Evolutionary conservation across 768 basidiomycete species (phyloP), one percentile per base, ranked within the genome.

Genomic region (Trametes maxima): DNA sequence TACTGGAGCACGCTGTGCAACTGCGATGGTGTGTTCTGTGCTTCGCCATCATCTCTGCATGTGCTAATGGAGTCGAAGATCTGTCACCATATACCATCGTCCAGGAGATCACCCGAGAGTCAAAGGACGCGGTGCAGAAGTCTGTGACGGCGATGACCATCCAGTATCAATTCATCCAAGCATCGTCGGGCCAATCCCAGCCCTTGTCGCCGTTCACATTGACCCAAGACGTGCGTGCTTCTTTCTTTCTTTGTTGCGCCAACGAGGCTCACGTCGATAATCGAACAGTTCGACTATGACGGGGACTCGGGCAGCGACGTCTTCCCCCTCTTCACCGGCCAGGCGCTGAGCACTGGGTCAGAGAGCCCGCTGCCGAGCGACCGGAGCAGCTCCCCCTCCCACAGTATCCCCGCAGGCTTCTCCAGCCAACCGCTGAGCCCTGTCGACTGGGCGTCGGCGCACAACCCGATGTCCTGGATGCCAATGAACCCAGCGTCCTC

Each of bases 61-160:
- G 24, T 35, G 35, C 44, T 46, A 17, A 54, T 59, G 45, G n/a
- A 8, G 45, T 21, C 46, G 22, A 40, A 90, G 89, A 91, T 72
- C 86, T 87, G 21, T 83, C 86, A 4, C 73, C 80, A 57, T 90
- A 82, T 71, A 83, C 81, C 2, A 88, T 91, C 67, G 74, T 84
- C 44, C 89, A 91, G 69, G 83, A 87, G 51, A 84, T 91, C 47
- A 45, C 57, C 35, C 59, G 52, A 67, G 22, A 54, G 24, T 52
- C 43, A 28, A 45, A 19, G 7, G 58, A 59, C 43, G 2, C 37
- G 33, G 13, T 35, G 6, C 57, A 59, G 54, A 54, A 46, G 57
- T 35, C 53, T 25, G 42, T 28, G 35, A 43, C 33, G 37, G 57
- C 52, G n/a, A 54, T 56, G 48, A 21, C 16, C 49, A 48, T 59